Percentiles rank a stretch among this genome's conserved stretches.
phyloP scores from a whole-genome alignment of 2,329 filamentous ascomycete genomes.

The Clarireedia hainanense region DNA sequence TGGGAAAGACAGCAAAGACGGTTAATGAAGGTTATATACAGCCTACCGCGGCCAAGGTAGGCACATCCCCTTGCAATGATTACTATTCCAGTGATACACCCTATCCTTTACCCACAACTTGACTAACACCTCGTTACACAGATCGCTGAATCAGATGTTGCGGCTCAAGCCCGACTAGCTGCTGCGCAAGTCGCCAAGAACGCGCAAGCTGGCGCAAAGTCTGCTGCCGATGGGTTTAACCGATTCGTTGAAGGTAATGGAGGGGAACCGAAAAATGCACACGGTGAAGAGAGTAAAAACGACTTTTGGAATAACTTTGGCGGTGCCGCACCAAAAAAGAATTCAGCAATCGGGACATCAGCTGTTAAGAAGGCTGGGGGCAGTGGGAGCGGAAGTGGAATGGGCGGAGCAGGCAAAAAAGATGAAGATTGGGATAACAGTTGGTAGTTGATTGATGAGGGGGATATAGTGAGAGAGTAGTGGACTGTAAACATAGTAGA shows the following conservation, averaged over 20 bases:
- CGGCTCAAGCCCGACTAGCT: slow-evolving; percentile 54
- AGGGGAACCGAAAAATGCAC: slow-evolving; percentile 31
- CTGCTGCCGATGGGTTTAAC: slow-evolving; percentile 71
- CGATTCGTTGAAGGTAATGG: slow-evolving; percentile 74
- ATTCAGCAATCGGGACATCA: slow-evolving; percentile 22
- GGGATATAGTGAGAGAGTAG: background rate
- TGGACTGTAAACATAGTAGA: background rate
- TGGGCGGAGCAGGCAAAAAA: slow-evolving; percentile 33
- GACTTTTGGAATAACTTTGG: slow-evolving; percentile 94
- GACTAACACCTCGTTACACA: slow-evolving; percentile 30
- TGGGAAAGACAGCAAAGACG: slow-evolving; percentile 83
- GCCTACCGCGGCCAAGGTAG: slow-evolving; percentile 80
- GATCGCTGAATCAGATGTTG: slow-evolving; percentile 74
- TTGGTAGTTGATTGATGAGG: slow-evolving; percentile 17
- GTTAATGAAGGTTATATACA: slow-evolving; percentile 90
- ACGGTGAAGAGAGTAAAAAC: slow-evolving; percentile 57
- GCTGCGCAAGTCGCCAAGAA: slow-evolving; percentile 59
- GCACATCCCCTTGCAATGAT: slow-evolving; percentile 18
- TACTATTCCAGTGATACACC: slow-evolving; percentile 7
- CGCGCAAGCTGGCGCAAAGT: slow-evolving; percentile 62
- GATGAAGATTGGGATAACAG: slow-evolving; percentile 54
- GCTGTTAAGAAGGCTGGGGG: slow-evolving; percentile 25
- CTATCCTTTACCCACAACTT: slow-evolving; percentile 2
- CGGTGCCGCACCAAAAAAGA: slow-evolving; percentile 30
- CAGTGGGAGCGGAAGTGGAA: slow-evolving; percentile 12